These are phyloP conservation scores for Agroathelia rolfsii DNA, from an alignment of 1,284 basidiomycete species.

Conservation along the genomic window DNA sequence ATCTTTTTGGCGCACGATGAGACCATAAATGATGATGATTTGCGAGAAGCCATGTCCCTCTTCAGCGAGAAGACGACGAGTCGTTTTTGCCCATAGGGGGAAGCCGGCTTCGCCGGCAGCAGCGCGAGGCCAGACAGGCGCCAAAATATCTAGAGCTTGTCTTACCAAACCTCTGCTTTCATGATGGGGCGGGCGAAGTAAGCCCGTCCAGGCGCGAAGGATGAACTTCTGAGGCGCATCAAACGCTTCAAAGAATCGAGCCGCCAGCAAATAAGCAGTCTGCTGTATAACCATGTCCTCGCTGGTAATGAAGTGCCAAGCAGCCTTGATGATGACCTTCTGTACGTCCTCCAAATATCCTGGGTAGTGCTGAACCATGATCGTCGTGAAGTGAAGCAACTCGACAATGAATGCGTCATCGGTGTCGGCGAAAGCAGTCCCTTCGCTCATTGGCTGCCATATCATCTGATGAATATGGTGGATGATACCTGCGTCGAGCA, in stretches of 20 bases:
- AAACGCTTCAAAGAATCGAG: conserved; percentile 90
- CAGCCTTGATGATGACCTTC: conserved; percentile 94
- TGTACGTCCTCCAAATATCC: conserved; percentile 71
- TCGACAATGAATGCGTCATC: conserved; percentile 87
- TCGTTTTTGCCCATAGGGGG: conserved; percentile 85
- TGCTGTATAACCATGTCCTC: conserved; percentile 93
- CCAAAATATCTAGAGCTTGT: conserved; percentile 87
- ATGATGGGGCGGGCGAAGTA: conserved; percentile 77
- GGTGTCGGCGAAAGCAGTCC: conserved; percentile 44
- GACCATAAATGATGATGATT: conserved; percentile 83
- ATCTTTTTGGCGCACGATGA: conserved; percentile 86
- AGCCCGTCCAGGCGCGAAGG: conserved; percentile 86
- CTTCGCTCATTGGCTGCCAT: conserved; percentile 70
- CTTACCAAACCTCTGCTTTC: conserved; percentile 79
- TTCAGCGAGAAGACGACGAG: conserved; percentile 81
- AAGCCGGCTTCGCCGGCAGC: conserved; percentile 50
- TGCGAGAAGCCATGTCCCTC: conserved; percentile 80
- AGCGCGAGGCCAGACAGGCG: conserved; percentile 69
- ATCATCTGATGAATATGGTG: conserved; percentile 62
- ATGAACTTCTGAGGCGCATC: conserved; percentile 92
- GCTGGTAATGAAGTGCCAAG: conserved; percentile 82
- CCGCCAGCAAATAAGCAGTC: conserved; percentile 86
- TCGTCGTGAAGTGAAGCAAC: conserved; percentile 82
- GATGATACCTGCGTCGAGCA: conserved; percentile 68
- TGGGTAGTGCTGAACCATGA: conserved; percentile 81